Conservation (phyloP, 805 yeast species). For the Candida germanica region DNA sequence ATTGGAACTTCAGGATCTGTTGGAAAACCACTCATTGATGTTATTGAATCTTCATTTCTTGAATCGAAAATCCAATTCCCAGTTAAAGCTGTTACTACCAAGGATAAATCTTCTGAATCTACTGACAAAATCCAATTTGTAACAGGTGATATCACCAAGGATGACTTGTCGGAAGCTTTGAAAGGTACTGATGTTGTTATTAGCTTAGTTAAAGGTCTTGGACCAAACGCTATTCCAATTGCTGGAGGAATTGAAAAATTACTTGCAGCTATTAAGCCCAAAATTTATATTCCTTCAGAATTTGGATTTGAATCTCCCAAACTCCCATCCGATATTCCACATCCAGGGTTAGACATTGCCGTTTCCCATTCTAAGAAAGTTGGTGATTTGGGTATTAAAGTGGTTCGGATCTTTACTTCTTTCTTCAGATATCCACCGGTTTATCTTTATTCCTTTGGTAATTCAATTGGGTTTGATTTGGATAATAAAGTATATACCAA, state of each 20-base stretch:
- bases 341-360: not conserved
- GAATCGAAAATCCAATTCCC: slow-evolving; percentile 43
- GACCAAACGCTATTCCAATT: slow-evolving; percentile 22
- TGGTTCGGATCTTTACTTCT: slow-evolving; percentile 41
- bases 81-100: slow-evolving; percentile 48
- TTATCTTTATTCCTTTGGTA: not conserved
- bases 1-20: slow-evolving; percentile 52
- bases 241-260: slow-evolving; percentile 36
- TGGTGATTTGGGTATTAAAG: slow-evolving; percentile 38
- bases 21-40: slow-evolving; percentile 45
- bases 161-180: slow-evolving; percentile 34
- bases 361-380: slow-evolving; percentile 11
- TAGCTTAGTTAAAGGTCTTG: slow-evolving; percentile 34
- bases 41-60: slow-evolving; percentile 44
- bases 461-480: slow-evolving; percentile 33
- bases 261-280: slow-evolving; percentile 41
- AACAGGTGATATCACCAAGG: not conserved
- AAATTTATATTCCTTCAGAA: slow-evolving; percentile 57
- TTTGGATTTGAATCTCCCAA: slow-evolving; percentile 44
- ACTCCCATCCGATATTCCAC: slow-evolving; percentile 19
- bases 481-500: slow-evolving; percentile 20
- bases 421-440: slow-evolving; percentile 22
- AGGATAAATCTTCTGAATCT: slow-evolving; percentile 22
- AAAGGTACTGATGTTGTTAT: slow-evolving; percentile 49
- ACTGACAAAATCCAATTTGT: slow-evolving; percentile 40